Evolutionary conservation across 1,284 basidiomycete species (phyloP).

Genomic region (Leccinum fuscescens): DNA sequence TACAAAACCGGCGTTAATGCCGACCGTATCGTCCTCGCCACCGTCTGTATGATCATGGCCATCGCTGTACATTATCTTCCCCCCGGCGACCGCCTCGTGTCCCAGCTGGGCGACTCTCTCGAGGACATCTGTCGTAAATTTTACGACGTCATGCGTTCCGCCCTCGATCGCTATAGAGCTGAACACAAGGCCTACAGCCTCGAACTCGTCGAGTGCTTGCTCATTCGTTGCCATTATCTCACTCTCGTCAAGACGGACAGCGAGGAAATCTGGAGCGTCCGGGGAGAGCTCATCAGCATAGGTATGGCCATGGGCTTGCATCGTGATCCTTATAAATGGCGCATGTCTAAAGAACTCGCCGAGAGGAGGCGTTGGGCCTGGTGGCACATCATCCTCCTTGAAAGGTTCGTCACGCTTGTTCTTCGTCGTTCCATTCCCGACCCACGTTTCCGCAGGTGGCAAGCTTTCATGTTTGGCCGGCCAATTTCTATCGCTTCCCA

Average conservation of each 20-base stretch:
- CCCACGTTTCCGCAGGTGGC: slow-evolving; percentile 54
- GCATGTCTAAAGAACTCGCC: slow-evolving; percentile 62
- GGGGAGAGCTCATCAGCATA: slow-evolving; percentile 68
- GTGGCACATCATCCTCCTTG: slow-evolving; percentile 80
- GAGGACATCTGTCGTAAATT: slow-evolving; percentile 63
- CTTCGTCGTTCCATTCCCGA: slow-evolving; percentile 6
- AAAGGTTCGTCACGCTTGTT: slow-evolving; percentile 49
- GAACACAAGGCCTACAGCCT: slow-evolving; percentile 65
- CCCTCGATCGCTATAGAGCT: slow-evolving; percentile 60
- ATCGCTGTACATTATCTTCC: slow-evolving; percentile 72
- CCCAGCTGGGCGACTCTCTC: slow-evolving; percentile 42
- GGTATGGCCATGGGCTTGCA: slow-evolving; percentile 79
- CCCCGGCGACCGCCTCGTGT: slow-evolving; percentile 56
- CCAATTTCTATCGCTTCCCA: slow-evolving; percentile 70
- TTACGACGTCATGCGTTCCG: slow-evolving; percentile 62
- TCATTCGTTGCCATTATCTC: slow-evolving; percentile 69
- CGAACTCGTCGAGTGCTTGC: slow-evolving; percentile 70
- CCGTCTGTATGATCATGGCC: slow-evolving; percentile 68
- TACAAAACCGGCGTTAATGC: slow-evolving; percentile 65
- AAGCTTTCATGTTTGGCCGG: slow-evolving; percentile 81
- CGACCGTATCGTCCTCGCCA: slow-evolving; percentile 68
- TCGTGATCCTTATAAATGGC: slow-evolving; percentile 73
- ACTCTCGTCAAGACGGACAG: slow-evolving; percentile 69
- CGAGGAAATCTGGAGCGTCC: slow-evolving; percentile 75
- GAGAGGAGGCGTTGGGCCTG: slow-evolving; percentile 80